These are phyloP conservation scores for Myxozyma kluyveri DNA, from an alignment of 805 yeast species.

Conservation along the genomic window DNA sequence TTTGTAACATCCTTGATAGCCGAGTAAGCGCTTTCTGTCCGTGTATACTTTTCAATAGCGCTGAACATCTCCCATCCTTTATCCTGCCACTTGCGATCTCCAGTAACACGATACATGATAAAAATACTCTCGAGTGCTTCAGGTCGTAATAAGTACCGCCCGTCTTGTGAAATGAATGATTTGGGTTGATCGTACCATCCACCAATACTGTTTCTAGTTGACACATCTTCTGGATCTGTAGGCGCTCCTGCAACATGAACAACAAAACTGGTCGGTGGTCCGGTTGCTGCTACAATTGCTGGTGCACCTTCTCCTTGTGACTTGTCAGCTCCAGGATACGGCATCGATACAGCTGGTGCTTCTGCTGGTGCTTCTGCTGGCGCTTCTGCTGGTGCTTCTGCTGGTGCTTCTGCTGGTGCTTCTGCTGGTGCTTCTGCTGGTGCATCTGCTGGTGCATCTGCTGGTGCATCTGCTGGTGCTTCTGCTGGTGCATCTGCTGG, in stretches of 20 bases:
- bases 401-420: background rate
- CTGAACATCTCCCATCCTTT: slow-evolving; percentile 52
- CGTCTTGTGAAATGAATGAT: slow-evolving; percentile 26
- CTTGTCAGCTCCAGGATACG: background rate
- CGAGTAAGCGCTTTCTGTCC: slow-evolving; percentile 40
- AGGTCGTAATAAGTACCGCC: slow-evolving; percentile 51
- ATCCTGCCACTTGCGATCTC: slow-evolving; percentile 56
- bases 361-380: background rate
- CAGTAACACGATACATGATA: slow-evolving; percentile 58
- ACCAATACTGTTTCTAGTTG: slow-evolving; percentile 6
- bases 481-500: background rate
- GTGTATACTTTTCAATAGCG: slow-evolving; percentile 38
- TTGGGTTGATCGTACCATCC: slow-evolving; percentile 30
- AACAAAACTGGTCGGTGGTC: no score
- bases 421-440: slow-evolving; percentile 7
- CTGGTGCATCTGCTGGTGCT: background rate
- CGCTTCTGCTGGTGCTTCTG: background rate
- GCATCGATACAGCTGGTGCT: background rate
- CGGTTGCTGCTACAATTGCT: background rate
- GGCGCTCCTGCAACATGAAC: background rate
- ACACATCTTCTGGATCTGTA: background rate
- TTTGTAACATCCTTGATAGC: slow-evolving; percentile 45
- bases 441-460: slow-evolving; percentile 1
- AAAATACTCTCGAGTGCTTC: slow-evolving; percentile 62
- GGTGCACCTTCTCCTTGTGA: slow-evolving; percentile 1